Percentiles rank a stretch among this genome's conserved stretches.
Conservation (phyloP, 805 yeast species). For the Metschnikowia shivogae region DNA sequence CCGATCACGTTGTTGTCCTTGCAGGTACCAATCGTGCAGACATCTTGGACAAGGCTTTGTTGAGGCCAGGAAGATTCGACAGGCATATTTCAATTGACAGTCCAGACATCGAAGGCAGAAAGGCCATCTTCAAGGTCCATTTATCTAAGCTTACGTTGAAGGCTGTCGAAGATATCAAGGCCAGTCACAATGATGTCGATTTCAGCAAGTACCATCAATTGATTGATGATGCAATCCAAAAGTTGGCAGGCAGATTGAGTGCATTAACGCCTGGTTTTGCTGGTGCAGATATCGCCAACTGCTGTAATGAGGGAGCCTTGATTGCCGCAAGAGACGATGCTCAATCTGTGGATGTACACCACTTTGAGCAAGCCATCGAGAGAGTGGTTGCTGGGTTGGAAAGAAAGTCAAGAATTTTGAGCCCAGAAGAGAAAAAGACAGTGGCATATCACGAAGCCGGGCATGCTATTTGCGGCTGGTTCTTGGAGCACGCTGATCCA, state of each 20-base stretch:
- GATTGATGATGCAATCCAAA: slow-evolving; percentile 25
- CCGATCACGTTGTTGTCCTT: slow-evolving; percentile 91
- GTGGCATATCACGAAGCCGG: slow-evolving; percentile 99
- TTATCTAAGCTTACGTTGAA: slow-evolving; percentile 62
- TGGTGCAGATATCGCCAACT: slow-evolving; percentile 98
- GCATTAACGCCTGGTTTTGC: slow-evolving; percentile 97
- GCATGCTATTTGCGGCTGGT: slow-evolving; percentile 99
- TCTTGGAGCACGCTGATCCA: slow-evolving; percentile 85
- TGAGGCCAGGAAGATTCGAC: slow-evolving; percentile 98
- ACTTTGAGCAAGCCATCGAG: slow-evolving; percentile 95
- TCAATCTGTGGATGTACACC: slow-evolving; percentile 62
- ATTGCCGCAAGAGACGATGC: slow-evolving; percentile 88
- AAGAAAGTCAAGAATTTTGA: slow-evolving; percentile 77
- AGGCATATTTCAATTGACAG: slow-evolving; percentile 87
- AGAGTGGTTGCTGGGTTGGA: slow-evolving; percentile 96
- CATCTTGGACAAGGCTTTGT: slow-evolving; percentile 83
- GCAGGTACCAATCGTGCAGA: slow-evolving; percentile 98
- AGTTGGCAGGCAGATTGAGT: slow-evolving; percentile 80
- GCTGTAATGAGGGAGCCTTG: slow-evolving; percentile 94
- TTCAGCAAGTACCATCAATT: slow-evolving; percentile 37
- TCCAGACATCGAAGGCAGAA: slow-evolving; percentile 94
- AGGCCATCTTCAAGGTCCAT: slow-evolving; percentile 87
- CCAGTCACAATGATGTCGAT: slow-evolving; percentile 34
- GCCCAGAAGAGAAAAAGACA: slow-evolving; percentile 79
- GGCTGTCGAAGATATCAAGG: slow-evolving; percentile 34